Evolutionary conservation across 306 rosid species (phyloP).

Genomic region (Benincasa hispida): DNA sequence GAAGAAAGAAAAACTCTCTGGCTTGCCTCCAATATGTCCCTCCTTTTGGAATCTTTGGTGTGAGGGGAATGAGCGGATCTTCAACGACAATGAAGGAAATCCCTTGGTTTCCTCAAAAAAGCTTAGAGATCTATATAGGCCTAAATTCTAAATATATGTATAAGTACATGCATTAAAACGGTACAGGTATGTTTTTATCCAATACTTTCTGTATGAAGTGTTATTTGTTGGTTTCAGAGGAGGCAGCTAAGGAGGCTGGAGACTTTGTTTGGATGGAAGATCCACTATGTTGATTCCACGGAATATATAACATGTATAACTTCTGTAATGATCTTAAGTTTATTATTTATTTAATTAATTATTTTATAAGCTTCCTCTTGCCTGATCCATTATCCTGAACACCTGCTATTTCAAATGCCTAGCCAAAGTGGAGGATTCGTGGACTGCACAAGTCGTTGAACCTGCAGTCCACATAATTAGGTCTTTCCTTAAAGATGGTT

Average conservation of each 20-base stretch:
- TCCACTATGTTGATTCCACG: constrained; percentile 58
- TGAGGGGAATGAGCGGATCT: background rate
- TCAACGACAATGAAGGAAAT: background rate
- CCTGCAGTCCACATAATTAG: constrained; percentile 37
- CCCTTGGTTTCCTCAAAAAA: background rate
- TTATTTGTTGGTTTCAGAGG: constrained; percentile 33
- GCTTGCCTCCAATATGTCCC: background rate
- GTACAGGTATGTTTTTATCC: background rate
- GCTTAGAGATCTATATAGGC: background rate
- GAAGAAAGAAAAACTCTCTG: background rate
- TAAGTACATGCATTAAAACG: background rate
- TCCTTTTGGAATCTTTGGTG: background rate
- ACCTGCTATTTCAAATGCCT: constrained; percentile 4
- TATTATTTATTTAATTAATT: background rate
- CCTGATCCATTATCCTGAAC: background rate
- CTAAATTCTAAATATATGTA: background rate
- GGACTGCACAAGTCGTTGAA: constrained; percentile 54
- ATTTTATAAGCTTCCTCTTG: background rate
- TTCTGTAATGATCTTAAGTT: background rate
- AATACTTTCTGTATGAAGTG: background rate
- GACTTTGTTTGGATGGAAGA: constrained; percentile 60
- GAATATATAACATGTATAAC: constrained; percentile 50
- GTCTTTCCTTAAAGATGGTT: constrained; percentile 37
- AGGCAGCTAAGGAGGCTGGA: constrained; percentile 61
- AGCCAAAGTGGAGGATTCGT: constrained; percentile 55